phyloP scores from a whole-genome alignment of 2,329 filamentous ascomycete genomes.

The Penicillium decumbens region DNA sequence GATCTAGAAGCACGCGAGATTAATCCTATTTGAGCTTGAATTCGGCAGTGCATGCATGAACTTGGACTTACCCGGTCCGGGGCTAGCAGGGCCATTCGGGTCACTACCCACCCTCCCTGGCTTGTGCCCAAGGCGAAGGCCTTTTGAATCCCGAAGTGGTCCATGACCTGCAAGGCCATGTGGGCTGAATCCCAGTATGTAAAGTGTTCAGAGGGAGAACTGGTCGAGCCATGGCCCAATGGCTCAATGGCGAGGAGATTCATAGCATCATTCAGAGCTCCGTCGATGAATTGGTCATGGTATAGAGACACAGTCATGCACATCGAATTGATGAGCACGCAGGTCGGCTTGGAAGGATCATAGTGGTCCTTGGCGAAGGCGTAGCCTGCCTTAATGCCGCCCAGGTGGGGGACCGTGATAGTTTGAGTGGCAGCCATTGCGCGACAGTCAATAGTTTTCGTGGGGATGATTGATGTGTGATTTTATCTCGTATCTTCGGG shows the following conservation, averaged over 20 bases:
- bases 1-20: constrained; percentile 34
- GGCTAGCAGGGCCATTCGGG: constrained; percentile 49
- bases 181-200: constrained; percentile 53
- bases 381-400: constrained; percentile 48
- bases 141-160: constrained; percentile 44
- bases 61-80: constrained; percentile 39
- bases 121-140: constrained; percentile 49
- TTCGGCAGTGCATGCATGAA: background rate
- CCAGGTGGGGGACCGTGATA: constrained; percentile 47
- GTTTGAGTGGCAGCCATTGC: constrained; percentile 26
- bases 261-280: constrained; percentile 34
- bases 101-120: constrained; percentile 51
- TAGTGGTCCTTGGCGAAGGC: constrained; percentile 37
- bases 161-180: constrained; percentile 53
- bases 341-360: constrained; percentile 50
- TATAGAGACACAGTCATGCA: constrained; percentile 47
- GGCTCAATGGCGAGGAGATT: constrained; percentile 52
- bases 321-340: constrained; percentile 51
- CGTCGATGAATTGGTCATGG: constrained; percentile 35
- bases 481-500: background rate
- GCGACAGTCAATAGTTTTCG: background rate
- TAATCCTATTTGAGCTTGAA: background rate
- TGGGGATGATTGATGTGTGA: background rate
- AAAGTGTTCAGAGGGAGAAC: constrained; percentile 43
- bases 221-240: constrained; percentile 50